These are phyloP conservation scores for Prunus kanzakura DNA, from an alignment of 306 rosid genomes.

Conservation along the genomic window DNA sequence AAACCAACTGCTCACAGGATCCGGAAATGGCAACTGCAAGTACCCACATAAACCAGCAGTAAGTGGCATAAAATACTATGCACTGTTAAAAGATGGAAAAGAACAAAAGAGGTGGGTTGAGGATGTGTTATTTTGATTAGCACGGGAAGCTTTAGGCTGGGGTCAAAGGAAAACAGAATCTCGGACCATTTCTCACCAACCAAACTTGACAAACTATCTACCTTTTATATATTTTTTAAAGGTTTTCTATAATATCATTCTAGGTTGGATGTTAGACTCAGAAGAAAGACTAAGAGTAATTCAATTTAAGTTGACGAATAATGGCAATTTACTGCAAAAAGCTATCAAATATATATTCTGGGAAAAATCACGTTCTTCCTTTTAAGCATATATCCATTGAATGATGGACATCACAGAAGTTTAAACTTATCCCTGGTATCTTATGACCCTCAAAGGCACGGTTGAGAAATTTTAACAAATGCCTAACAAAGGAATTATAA, in stretches of 20 bases:
- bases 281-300: background rate
- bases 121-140: slow-evolving; percentile 2
- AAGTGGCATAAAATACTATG: background rate
- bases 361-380: background rate
- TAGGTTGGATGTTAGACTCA: background rate
- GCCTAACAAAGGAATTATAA: background rate
- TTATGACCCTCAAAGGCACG: background rate
- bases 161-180: background rate
- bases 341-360: background rate
- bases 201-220: slow-evolving; percentile 9
- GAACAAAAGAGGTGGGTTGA: background rate
- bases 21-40: slow-evolving; percentile 85
- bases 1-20: slow-evolving; percentile 42
- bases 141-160: background rate
- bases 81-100: background rate
- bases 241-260: background rate
- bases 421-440: background rate
- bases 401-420: background rate
- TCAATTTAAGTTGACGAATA: background rate
- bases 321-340: background rate
- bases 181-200: background rate
- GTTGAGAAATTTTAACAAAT: background rate
- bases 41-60: slow-evolving; percentile 31
- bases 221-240: background rate
- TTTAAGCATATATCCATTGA: background rate